Evolutionary conservation across 257 asterid species (phyloP).

Genomic region (Nicotiana otophora): DNA sequence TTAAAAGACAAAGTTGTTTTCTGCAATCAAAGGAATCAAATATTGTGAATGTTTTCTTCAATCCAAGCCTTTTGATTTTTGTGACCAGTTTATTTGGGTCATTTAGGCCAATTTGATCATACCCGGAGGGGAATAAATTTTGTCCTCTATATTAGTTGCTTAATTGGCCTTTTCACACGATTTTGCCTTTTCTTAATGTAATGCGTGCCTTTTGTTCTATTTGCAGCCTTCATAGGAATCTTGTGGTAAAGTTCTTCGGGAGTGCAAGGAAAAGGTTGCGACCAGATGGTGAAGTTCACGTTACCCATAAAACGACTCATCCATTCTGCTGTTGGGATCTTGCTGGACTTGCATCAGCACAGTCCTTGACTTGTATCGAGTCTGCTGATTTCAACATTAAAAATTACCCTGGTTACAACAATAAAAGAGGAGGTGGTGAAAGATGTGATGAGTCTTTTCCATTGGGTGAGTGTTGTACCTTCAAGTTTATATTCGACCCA

Average conservation of each 20-base stretch:
- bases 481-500: slow-evolving; percentile 27
- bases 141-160: neutral
- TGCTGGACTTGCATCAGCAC: slow-evolving; percentile 31
- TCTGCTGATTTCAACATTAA: slow-evolving; percentile 29
- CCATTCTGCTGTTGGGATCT: slow-evolving; percentile 46
- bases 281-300: slow-evolving; percentile 43
- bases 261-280: slow-evolving; percentile 40
- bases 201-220: neutral
- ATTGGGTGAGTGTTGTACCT: slow-evolving; percentile 42
- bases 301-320: slow-evolving; percentile 39
- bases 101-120: neutral
- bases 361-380: slow-evolving; percentile 21
- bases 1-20: too few relatives aligned
- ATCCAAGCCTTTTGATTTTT: too few relatives aligned
- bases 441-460: slow-evolving; percentile 40
- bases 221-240: slow-evolving; percentile 46
- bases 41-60: neutral
- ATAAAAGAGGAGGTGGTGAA: slow-evolving; percentile 50
- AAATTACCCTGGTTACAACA: slow-evolving; percentile 47
- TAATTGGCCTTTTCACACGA: neutral
- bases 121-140: neutral
- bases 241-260: slow-evolving; percentile 37
- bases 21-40: too few relatives aligned
- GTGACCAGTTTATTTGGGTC: neutral
- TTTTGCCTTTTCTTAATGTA: neutral